These are phyloP conservation scores for Solanum chilense DNA, from an alignment of 257 asterid genomes.

Conservation along the genomic window DNA sequence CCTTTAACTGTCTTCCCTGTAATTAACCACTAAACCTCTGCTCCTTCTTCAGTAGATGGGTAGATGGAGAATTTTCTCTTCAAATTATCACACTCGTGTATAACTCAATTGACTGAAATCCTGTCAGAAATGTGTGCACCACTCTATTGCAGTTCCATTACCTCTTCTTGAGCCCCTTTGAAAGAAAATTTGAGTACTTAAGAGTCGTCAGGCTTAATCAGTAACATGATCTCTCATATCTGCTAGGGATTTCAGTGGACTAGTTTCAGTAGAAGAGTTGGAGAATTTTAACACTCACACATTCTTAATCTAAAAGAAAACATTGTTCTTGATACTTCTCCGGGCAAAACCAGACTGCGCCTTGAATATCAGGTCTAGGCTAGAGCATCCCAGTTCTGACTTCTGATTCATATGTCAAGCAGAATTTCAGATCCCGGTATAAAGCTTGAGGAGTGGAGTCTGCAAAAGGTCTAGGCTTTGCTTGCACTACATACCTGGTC, in stretches of 20 bases:
- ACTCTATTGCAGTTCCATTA: not conserved
- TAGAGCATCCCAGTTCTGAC: not conserved
- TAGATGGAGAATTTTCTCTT: not conserved
- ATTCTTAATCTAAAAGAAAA: not conserved
- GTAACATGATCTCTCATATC: not conserved
- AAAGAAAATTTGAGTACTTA: not conserved
- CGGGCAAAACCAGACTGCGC: not conserved
- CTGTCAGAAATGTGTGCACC: not conserved
- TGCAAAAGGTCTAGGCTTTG: not conserved
- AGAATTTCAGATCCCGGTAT: not conserved
- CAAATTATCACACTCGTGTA: not conserved
- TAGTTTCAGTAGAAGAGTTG: not conserved
- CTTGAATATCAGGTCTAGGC: not conserved
- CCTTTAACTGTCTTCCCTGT: not conserved
- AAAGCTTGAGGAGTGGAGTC: not conserved
- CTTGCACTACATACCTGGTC: not conserved
- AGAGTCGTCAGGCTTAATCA: not conserved
- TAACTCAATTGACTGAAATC: not conserved
- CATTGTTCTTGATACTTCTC: not conserved
- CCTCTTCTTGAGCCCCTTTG: not conserved
- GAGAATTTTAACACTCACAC: not conserved
- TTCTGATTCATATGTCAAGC: not conserved
- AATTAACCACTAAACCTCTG: not conserved
- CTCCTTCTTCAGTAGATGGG: not conserved
- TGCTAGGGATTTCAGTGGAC: not conserved